phyloP scores from a whole-genome alignment of 208 protist genomes.

The Crithidia mellificae region DNA sequence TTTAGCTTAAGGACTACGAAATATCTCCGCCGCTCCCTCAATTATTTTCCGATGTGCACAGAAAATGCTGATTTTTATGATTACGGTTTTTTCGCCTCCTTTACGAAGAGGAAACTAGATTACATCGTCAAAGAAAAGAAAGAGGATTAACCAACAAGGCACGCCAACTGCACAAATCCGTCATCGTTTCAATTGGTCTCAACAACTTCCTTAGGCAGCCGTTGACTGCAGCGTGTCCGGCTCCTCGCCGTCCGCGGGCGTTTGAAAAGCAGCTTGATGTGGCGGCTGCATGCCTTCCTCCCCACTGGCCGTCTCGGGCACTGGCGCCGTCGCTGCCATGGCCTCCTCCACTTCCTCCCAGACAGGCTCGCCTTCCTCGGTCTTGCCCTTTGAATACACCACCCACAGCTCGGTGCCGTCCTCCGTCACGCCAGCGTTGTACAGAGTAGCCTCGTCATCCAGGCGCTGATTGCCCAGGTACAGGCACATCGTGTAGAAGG shows the following conservation, averaged over 20 bases:
- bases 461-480: constrained; percentile 79
- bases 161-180: too few species aligned
- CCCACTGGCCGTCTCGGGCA: constrained; percentile 7
- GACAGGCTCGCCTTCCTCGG: constrained; percentile 57
- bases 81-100: too few species aligned
- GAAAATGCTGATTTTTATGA: too few species aligned
- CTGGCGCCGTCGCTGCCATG: constrained; percentile 26
- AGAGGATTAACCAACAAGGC: too few species aligned
- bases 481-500: constrained; percentile 77
- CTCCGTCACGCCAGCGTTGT: constrained; percentile 73
- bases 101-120: too few species aligned
- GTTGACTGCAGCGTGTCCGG: not conserved
- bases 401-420: constrained; percentile 86
- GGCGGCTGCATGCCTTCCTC: constrained; percentile 10
- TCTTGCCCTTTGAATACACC: constrained; percentile 69
- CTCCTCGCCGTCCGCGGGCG: not conserved
- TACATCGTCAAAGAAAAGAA: too few species aligned
- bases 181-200: too few species aligned
- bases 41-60: too few species aligned
- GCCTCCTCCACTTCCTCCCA: constrained; percentile 84
- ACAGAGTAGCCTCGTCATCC: constrained; percentile 77
- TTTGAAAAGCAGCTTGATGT: not conserved
- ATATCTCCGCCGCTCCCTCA: too few species aligned
- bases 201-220: not conserved
- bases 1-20: too few species aligned